These are phyloP conservation scores for Venturia effusa DNA, from an alignment of 2,329 filamentous ascomycete genomes.

Conservation along the genomic window DNA sequence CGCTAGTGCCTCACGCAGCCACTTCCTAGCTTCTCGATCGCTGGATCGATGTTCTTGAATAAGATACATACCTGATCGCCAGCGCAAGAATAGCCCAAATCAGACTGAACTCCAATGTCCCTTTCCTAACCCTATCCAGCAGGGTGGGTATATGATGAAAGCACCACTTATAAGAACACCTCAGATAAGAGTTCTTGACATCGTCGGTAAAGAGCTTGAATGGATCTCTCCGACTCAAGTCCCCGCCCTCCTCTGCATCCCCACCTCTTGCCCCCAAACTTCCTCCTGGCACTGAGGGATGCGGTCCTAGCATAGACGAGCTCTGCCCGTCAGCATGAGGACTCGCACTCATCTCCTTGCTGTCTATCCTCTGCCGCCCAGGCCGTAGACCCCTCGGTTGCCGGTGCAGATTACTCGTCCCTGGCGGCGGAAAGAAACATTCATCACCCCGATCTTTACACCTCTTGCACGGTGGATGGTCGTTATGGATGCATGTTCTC, in stretches of 20 bases:
- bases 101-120: constrained; percentile 27
- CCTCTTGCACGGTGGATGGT: constrained; percentile 27
- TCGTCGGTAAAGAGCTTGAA: constrained; percentile 30
- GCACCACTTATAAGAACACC: constrained; percentile 32
- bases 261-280: constrained; percentile 13
- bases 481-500: constrained; percentile 25
- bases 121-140: constrained; percentile 26
- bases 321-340: constrained; percentile 16
- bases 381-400: constrained; percentile 25
- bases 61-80: constrained; percentile 23
- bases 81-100: constrained; percentile 32
- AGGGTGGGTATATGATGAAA: constrained; percentile 31
- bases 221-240: constrained; percentile 24
- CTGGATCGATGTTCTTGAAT: not conserved
- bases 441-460: constrained; percentile 23
- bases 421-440: constrained; percentile 27
- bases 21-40: not conserved
- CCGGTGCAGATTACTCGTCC: constrained; percentile 27
- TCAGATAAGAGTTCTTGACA: constrained; percentile 30
- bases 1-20: not conserved
- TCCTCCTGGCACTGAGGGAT: constrained; percentile 14
- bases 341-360: constrained; percentile 26
- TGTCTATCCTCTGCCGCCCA: constrained; percentile 22
- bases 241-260: constrained; percentile 15
- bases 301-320: constrained; percentile 12